phyloP scores from a whole-genome alignment of 1,284 basidiomycete genomes.

The Leccinum angustisporum region DNA sequence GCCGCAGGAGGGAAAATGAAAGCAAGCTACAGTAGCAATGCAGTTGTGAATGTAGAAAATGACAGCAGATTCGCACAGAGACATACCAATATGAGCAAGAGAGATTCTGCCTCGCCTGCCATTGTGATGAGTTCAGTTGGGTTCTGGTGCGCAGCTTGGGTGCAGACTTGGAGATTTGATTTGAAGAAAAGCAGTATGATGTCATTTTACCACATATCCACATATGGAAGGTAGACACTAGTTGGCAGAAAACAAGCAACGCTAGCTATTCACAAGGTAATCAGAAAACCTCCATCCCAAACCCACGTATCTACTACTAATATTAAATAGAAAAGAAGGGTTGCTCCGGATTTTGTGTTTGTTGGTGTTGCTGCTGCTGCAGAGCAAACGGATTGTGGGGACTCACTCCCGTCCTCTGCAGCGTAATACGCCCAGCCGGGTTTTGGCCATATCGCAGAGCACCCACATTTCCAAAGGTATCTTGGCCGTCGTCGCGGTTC shows the following conservation, averaged over 20 bases:
- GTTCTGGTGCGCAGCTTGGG: neutral
- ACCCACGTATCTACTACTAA: neutral
- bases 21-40: slow-evolving; percentile 52
- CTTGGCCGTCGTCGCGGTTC: slow-evolving; percentile 84
- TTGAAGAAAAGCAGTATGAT: slow-evolving; percentile 18
- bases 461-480: slow-evolving; percentile 93
- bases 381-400: slow-evolving; percentile 76
- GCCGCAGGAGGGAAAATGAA: slow-evolving; percentile 63
- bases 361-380: slow-evolving; percentile 50
- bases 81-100: slow-evolving; percentile 23
- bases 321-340: slow-evolving; percentile 80
- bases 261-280: slow-evolving; percentile 14
- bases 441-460: slow-evolving; percentile 73
- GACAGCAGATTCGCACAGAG: neutral
- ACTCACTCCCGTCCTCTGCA: slow-evolving; percentile 57
- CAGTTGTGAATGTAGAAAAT: neutral
- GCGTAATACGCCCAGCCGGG: slow-evolving; percentile 54
- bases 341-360: slow-evolving; percentile 63
- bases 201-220: slow-evolving; percentile 20
- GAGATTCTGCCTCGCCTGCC: slow-evolving; percentile 24
- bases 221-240: slow-evolving; percentile 14
- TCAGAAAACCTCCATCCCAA: neutral
- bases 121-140: slow-evolving; percentile 5
- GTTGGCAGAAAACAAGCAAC: slow-evolving; percentile 13
- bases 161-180: neutral